Evolutionary conservation across 345 rosid genomes (phyloP).

Genomic region (Murraya koenigii): DNA sequence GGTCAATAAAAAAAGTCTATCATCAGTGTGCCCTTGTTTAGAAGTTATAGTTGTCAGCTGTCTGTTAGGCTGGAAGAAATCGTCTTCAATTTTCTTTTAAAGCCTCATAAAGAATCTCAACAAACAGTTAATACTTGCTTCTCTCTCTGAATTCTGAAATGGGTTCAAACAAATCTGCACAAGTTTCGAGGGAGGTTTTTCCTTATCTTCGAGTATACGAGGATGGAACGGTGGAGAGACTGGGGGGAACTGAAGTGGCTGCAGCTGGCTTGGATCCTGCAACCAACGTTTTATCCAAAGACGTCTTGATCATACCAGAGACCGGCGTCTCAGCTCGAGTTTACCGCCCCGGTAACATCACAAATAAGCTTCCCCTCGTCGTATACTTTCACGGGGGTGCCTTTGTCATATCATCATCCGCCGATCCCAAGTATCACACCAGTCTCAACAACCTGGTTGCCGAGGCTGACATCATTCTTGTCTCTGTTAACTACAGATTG

Average conservation of each 20-base stretch:
- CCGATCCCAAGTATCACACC: constrained; percentile 60
- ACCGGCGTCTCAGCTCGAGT: constrained; percentile 57
- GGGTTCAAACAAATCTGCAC: constrained; percentile 35
- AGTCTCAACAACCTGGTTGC: constrained; percentile 57
- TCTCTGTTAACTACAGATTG: constrained; percentile 66
- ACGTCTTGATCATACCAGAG: constrained; percentile 47
- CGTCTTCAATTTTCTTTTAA: background rate
- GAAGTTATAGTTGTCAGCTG: background rate
- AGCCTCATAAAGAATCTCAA: background rate
- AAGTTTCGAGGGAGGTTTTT: constrained; percentile 44
- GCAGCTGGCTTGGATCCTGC: constrained; percentile 58
- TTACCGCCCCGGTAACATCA: constrained; percentile 42
- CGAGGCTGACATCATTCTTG: constrained; percentile 48
- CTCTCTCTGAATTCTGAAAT: constrained; percentile 16
- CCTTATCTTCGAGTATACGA: constrained; percentile 58
- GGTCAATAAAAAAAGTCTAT: background rate
- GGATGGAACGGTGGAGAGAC: constrained; percentile 61
- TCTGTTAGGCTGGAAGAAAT: background rate
- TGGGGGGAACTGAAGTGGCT: constrained; percentile 45
- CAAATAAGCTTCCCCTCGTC: constrained; percentile 55
- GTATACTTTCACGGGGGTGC: constrained; percentile 87
- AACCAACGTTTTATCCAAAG: constrained; percentile 59
- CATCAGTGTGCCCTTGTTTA: background rate
- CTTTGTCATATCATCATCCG: constrained; percentile 54
- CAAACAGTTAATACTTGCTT: background rate